Evolutionary conservation across 768 basidiomycete genomes (phyloP).

Genomic region (Leccinum variicolor): DNA sequence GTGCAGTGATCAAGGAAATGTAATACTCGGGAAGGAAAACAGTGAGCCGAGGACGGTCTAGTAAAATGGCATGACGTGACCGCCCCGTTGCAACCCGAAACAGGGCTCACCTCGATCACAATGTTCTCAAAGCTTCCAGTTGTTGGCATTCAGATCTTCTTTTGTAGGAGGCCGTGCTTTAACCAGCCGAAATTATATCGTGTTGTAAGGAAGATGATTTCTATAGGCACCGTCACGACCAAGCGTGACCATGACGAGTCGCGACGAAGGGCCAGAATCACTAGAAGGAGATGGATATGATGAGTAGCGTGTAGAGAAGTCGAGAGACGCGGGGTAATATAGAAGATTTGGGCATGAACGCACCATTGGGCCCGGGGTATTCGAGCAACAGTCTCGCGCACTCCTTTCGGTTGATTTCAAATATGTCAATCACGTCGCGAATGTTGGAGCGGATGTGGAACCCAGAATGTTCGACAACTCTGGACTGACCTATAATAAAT

Average conservation of each 20-base stretch:
- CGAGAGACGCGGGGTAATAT: too few species aligned
- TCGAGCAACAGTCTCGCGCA: conserved; percentile 84
- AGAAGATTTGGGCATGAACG: conserved; percentile 72
- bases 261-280: too few species aligned
- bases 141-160: conserved; percentile 55
- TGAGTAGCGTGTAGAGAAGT: too few species aligned
- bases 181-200: too few species aligned
- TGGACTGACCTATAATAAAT: conserved; percentile 60
- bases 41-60: conserved; percentile 73
- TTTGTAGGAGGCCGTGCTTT: conserved; percentile 52
- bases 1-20: conserved; percentile 81
- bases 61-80: neutral
- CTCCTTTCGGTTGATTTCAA: conserved; percentile 95
- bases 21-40: conserved; percentile 80
- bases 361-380: conserved; percentile 86
- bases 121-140: conserved; percentile 87
- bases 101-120: conserved; percentile 66
- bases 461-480: conserved; percentile 71
- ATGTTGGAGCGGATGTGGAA: conserved; percentile 76
- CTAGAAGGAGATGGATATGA: too few species aligned
- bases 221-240: too few species aligned
- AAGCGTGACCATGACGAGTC: too few species aligned
- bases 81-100: neutral
- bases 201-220: too few species aligned
- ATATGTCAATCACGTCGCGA: conserved; percentile 81